Evolutionary conservation across 108 stramenopile genomes (phyloP), one percentile per base, ranked within the genome.

Genomic region (Nitzschia sp.): DNA sequence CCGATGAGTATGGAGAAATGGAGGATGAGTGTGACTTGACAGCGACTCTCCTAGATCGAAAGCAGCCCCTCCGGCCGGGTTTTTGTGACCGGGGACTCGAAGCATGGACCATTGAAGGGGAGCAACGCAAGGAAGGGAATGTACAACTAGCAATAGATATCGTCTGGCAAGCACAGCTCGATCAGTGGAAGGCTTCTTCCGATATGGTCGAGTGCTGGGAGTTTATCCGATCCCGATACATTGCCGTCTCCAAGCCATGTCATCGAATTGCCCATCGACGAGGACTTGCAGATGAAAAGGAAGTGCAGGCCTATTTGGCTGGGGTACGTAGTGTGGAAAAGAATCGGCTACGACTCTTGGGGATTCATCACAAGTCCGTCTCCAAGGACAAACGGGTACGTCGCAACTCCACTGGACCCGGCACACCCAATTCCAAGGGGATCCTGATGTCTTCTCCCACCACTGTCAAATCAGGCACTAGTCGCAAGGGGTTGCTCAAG

Each of bases 1-100:
- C 75, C 11, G 56, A 70, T 44, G 75, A 76, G 12, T 76, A 76
- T 65, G 51, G 59, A 8, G 10, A 8, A 3, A 76, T 76, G 69
- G 75, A 76, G 48, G 55, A 76, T 48, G 75, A 76, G 55, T 76
- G 75, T 48, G 75, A 76, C 19, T 0, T 68, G 34, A 76, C 75
- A 0, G 54, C 67, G 10, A 22, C 22, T 11, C 25, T 50, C 17
- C 51, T 76, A 56, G 75, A 76, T 50, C 17, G 41, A 34, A n/a
- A 55, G 12, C 38, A 51, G 21, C 72, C 72, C 7, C 54, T 76
- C 14, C 39, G 26, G 6, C 14, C 43, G 12, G 56, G 40, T 11
- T 51, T 63, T 25, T 70, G 75, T 58, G 39, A 60, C 0, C 51
- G 75, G 7, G 75, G 75, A 51, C 34, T 76, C 19, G 75, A 76